Evolutionary conservation across 805 yeast species (phyloP).

Genomic region (Wickerhamiella spandovensis): DNA sequence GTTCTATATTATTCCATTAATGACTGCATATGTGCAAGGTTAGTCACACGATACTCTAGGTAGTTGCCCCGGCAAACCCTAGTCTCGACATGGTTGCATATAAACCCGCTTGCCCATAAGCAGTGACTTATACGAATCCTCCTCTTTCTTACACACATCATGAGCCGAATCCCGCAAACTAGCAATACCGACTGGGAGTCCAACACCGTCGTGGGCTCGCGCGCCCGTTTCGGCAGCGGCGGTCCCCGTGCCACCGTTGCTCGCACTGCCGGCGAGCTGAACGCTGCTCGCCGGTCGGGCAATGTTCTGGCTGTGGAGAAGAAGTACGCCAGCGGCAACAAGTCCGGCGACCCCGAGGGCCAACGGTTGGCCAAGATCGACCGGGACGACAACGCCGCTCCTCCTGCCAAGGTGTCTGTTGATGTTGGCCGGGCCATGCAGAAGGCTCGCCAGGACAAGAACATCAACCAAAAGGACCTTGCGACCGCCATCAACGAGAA

Average conservation of each 20-base stretch:
- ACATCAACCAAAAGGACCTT: slow-evolving; percentile 85
- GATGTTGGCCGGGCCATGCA: slow-evolving; percentile 80
- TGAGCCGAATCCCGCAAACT: slow-evolving; percentile 17
- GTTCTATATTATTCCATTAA: neutral
- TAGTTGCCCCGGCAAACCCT: neutral
- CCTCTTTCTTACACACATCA: too few species aligned
- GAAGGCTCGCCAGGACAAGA: slow-evolving; percentile 76
- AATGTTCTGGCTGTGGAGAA: slow-evolving; percentile 82
- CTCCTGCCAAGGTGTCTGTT: slow-evolving; percentile 76
- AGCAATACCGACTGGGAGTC: slow-evolving; percentile 67
- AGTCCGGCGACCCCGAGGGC: slow-evolving; percentile 65
- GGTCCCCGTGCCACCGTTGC: slow-evolving; percentile 84
- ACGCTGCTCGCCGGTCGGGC: slow-evolving; percentile 91
- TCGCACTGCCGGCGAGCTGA: slow-evolving; percentile 59
- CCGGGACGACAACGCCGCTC: slow-evolving; percentile 83
- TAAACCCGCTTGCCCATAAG: neutral
- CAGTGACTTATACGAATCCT: too few species aligned
- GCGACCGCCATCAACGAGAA: slow-evolving; percentile 94
- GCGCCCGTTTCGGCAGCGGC: slow-evolving; percentile 68
- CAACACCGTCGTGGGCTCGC: slow-evolving; percentile 77
- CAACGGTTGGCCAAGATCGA: slow-evolving; percentile 90
- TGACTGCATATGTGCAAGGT: neutral
- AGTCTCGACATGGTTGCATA: neutral
- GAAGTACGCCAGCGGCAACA: slow-evolving; percentile 64
- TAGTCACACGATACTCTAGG: neutral